Evolutionary conservation across 768 basidiomycete genomes (phyloP).

Genomic region (Suillus sp.): DNA sequence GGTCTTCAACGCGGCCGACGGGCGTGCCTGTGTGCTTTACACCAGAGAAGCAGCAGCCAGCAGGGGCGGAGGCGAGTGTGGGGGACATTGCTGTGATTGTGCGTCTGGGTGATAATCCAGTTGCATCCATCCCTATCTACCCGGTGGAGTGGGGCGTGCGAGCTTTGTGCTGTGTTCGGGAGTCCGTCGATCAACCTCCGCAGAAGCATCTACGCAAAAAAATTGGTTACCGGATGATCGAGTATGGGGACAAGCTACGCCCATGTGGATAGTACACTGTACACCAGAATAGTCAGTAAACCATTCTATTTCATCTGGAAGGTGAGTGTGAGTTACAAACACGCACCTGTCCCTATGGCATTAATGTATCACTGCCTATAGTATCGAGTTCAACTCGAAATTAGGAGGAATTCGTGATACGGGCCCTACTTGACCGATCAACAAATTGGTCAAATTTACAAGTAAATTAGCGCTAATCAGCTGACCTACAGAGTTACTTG

Average conservation of each 20-base stretch:
- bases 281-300: too few relatives aligned
- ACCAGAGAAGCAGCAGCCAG: constrained; percentile 48
- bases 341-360: too few relatives aligned
- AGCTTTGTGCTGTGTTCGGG: not conserved
- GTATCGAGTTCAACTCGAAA: too few relatives aligned
- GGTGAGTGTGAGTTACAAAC: too few relatives aligned
- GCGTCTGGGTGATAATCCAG: not conserved
- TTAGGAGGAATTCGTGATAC: too few relatives aligned
- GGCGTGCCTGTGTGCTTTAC: constrained; percentile 52
- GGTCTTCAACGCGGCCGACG: constrained; percentile 40
- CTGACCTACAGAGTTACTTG: too few relatives aligned
- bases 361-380: too few relatives aligned
- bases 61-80: constrained; percentile 41
- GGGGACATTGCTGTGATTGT: constrained; percentile 6
- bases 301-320: too few relatives aligned
- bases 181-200: not conserved
- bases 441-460: too few relatives aligned
- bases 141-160: not conserved
- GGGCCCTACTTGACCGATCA: too few relatives aligned
- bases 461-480: too few relatives aligned
- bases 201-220: too few relatives aligned
- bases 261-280: not conserved
- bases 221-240: not conserved
- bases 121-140: not conserved
- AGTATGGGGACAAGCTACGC: not conserved